Conservation (phyloP, 345 rosid genomes). For the Lenwebbia sp. region DNA sequence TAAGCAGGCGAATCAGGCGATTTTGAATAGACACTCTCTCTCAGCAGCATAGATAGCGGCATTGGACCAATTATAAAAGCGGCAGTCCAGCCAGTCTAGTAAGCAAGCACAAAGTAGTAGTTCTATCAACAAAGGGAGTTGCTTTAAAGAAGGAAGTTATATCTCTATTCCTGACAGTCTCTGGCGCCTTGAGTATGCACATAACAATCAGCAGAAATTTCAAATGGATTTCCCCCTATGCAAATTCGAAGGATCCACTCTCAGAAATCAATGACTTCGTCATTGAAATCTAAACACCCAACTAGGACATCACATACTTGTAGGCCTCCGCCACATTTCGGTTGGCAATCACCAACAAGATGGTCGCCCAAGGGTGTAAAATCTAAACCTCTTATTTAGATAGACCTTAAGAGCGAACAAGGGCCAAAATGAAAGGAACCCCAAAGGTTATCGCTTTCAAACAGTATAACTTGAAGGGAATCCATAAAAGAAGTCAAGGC, state of each 20-base stretch:
- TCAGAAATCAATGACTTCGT: neutral
- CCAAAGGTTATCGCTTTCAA: neutral
- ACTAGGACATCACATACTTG: neutral
- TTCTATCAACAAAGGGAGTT: neutral
- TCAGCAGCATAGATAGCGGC: neutral
- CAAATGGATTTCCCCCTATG: neutral
- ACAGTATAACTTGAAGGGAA: neutral
- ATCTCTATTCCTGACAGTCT: neutral
- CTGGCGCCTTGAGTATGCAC: neutral
- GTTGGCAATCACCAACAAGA: neutral
- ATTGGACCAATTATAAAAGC: rapidly evolving
- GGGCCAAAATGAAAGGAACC: neutral
- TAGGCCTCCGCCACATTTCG: neutral
- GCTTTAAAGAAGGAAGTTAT: neutral
- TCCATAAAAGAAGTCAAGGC: neutral
- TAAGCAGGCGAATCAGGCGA: neutral
- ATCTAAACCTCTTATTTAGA: neutral
- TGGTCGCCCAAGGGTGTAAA: neutral
- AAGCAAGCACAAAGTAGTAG: neutral
- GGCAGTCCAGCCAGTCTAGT: neutral
- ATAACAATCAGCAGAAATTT: neutral
- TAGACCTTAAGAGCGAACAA: neutral
- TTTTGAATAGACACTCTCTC: neutral
- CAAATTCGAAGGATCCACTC: too few relatives aligned
- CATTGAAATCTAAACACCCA: neutral